Base-by-base conservation (phyloP, 1,284 basidiomycete species). In the Marasmius oreades region DNA sequence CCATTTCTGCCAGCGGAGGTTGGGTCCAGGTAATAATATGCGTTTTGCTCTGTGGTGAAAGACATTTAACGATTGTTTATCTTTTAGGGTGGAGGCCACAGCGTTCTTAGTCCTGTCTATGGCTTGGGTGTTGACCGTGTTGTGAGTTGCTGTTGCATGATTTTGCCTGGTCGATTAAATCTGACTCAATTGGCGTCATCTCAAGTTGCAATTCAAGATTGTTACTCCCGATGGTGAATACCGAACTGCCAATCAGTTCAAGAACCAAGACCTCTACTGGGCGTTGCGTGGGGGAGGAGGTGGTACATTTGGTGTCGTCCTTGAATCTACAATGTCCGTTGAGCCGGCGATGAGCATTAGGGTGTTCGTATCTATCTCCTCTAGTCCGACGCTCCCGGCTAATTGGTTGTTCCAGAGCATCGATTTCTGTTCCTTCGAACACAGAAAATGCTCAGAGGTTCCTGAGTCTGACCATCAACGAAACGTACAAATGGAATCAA, bases 241-340 rank as follows among this genome's bases (percentile, higher is more conserved):
- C 42, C 61, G 73, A 39, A 68, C 64, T 14, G 73, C 66, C n/a
- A 77, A 77, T 57, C 55, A 65, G 5, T 62, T 68, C 56, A 60
- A 64, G 22, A 67, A 77, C 60, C 4, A 66, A 0, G 73, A 77
- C 57, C 65, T 81, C 5, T 82, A 79, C 66, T 81, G 77, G 73
- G 78, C 78, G 0, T 62, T 82, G 52, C 72, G 77, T 22, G 80
- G 79, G 1, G 79, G 80, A 1, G 79, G 80, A 0, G 77, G 76
- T 3, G 67, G 73, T 2, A 77, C 73, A 10, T 79, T 66, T 55
- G 77, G 74, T 37, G 66, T 78, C 4, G 44, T 45, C 14, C 63
- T 73, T 2, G 68, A 69, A 36, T 64, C 65, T 2, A 72, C 73
- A 2, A 65, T 70, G 46, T 59, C 69, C n/a, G 73, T 71, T 12